Base-by-base conservation (phyloP, 768 basidiomycete species). In the Cyathus striatus region DNA sequence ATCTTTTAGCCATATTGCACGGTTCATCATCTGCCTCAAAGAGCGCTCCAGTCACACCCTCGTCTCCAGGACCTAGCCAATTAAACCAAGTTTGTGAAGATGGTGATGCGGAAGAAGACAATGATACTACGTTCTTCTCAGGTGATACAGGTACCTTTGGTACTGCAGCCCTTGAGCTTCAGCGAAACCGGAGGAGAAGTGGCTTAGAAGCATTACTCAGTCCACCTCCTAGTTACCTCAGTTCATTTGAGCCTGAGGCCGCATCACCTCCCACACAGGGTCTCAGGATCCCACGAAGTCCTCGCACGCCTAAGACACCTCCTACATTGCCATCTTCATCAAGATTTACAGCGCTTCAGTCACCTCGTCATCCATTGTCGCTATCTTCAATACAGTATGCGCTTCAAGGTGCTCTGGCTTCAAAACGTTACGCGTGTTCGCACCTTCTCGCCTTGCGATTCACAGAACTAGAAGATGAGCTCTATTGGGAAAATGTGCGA, bases 401-500 rank as follows among this genome's bases (percentile, higher is more conserved):
- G 2, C 62, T 90, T 3, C 80, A 86, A 43, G 72, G 70, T n/a
- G 81, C 87, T 0, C 49, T 90, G 12, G 72, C 80, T 3, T 76
- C 87, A 14, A 86, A 83, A 49, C 76, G 89, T 12, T 90, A 86
- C 53, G 76, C 88, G 0, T 87, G 84, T 44, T 75, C 89, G 2
- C 86, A 92, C 56, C 69, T 92, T 3, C 70, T 92, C 2, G 89
- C 89, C 3, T 59, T 92, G 38, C 73, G 90, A 2, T 92, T 92
- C 56, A 55, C 49, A 33, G 81, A 83, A 36, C 79, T 78, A 38
- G 85, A 82, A 24, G 85, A 87, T 48, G 81, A 83, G 40, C 68
- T 72, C 4, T 92, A 92, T 51, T 92, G 89, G 89, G 89, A 90
- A 51, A 83, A 90, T 51, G 87, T 87, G 22, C 74, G 83, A 12